Evolutionary conservation across 1,284 basidiomycete species (phyloP).

Genomic region (Apiotrichum mycotoxinovorans): DNA sequence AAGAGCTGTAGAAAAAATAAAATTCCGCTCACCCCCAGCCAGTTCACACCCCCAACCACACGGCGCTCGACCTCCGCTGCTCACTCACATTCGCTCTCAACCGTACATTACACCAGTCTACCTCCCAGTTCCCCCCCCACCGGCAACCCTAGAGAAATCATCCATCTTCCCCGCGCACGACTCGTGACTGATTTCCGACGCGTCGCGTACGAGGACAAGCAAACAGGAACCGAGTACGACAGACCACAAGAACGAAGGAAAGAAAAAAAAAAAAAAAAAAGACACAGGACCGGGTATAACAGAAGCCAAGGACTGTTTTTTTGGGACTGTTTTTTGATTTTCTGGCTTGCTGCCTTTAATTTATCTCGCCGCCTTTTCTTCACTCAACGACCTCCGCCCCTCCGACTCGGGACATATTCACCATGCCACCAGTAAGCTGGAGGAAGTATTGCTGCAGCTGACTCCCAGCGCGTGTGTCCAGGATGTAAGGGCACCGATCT

Average conservation of each 20-base stretch:
- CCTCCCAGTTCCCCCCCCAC: not conserved
- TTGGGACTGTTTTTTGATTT: not conserved
- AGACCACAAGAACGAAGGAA: not conserved
- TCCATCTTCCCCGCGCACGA: too few relatives aligned
- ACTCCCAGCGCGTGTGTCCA: slow-evolving; percentile 31
- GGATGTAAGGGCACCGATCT: slow-evolving; percentile 27
- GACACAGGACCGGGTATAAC: too few relatives aligned
- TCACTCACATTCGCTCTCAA: too few relatives aligned
- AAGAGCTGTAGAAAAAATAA: not conserved
- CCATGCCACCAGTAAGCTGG: slow-evolving; percentile 12
- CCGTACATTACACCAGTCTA: not conserved
- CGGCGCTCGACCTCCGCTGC: not conserved
- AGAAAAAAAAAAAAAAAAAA: too few relatives aligned
- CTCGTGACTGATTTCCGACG: too few relatives aligned
- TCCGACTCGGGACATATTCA: not conserved
- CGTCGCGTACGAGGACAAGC: too few relatives aligned
- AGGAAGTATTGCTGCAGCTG: not conserved
- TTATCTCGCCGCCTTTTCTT: not conserved
- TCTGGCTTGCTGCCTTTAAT: not conserved
- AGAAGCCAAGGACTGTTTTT: too few relatives aligned
- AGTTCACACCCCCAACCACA: not conserved
- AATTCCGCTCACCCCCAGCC: not conserved
- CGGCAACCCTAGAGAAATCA: too few relatives aligned
- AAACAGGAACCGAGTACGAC: not conserved
- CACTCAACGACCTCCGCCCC: not conserved